phyloP scores from a whole-genome alignment of 2,329 filamentous ascomycete species.

The Orbilia oligospora region DNA sequence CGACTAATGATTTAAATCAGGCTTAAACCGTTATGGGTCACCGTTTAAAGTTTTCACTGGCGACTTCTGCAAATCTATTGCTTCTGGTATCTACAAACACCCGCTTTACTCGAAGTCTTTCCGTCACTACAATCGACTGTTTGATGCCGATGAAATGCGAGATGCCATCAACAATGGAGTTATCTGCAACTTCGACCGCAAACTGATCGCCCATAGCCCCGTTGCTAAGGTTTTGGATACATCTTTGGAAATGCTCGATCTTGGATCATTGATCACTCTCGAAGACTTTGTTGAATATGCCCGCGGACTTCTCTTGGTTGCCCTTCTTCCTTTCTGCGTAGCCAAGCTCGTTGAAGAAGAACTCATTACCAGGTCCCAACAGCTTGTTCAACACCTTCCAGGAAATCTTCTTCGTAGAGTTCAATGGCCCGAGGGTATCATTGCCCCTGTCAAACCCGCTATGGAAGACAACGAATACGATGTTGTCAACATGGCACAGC shows the following conservation, averaged over 20 bases:
- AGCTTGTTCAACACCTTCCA: constrained; percentile 37
- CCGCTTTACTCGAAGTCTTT: constrained; percentile 56
- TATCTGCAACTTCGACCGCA: constrained; percentile 48
- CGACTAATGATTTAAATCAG: background rate
- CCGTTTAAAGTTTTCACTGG: constrained; percentile 58
- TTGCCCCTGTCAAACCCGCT: constrained; percentile 2
- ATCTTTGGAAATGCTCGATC: constrained; percentile 56
- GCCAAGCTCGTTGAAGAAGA: constrained; percentile 46
- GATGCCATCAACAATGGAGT: constrained; percentile 35
- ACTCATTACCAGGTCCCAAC: constrained; percentile 31
- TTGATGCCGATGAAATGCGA: constrained; percentile 51
- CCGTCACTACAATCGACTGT: constrained; percentile 37
- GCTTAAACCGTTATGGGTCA: constrained; percentile 49
- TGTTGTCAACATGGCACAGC: constrained; percentile 27
- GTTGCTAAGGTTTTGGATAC: constrained; percentile 44
- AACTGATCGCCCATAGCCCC: constrained; percentile 36
- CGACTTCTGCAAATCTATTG: constrained; percentile 58
- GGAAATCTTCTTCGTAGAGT: constrained; percentile 47
- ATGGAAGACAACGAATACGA: constrained; percentile 29
- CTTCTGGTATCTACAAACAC: constrained; percentile 55
- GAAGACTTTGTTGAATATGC: constrained; percentile 58
- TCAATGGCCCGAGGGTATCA: constrained; percentile 53
- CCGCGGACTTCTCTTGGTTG: constrained; percentile 47
- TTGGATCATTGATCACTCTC: constrained; percentile 55
- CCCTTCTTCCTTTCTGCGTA: constrained; percentile 42